Base-by-base conservation (phyloP, 1,139 yeast genomes). In the Pichia cactophila region DNA sequence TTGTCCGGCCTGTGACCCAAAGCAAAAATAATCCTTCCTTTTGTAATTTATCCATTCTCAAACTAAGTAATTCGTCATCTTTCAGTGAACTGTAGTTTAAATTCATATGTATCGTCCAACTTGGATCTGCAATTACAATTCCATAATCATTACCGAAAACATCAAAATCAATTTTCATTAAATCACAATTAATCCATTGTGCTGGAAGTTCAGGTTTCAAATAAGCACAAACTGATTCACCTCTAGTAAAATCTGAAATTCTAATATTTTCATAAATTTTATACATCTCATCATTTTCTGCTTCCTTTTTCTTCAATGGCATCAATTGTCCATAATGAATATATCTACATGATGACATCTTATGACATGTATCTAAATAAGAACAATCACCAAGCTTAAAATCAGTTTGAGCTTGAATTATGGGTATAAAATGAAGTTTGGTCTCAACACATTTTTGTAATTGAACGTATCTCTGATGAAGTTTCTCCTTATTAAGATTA, bases 1-100 rank as follows among this genome's bases (percentile, higher is more conserved):
- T 81, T 5, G 96, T 89, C 45, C 97, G 73, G 0, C 97, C 97
- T 1, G 97, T 90, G 5, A 89, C 97, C 97, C 97, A 90, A 33
- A 90, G 72, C 55, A 89, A 73, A 47, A 88, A 69, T 3, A 90
- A 69, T 0, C 97, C 97, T 62, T 87, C 95, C 49, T 79, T 82
- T 64, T 89, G 97, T 40, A 90, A 69, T 44, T 75, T 69, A 41
- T 78, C 74, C 65, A 90, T 74, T 20, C 87, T 83, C 37, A 90
- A 70, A 10, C 78, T 71, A 50, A 83, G 66, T 43, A 90, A 69
- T 57, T 87, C 96, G 4, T 76, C 75, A 60, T 83, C 92, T 52
- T 83, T 81, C 60, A 86, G 81, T 0, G 87, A 81, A 3, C 90
- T 90, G 62, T 84, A 81, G 1, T 92, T 90, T 51, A 83, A 68